Evolutionary conservation across 2,329 filamentous ascomycete species (phyloP).

Genomic region (Colletotrichum agaves): DNA sequence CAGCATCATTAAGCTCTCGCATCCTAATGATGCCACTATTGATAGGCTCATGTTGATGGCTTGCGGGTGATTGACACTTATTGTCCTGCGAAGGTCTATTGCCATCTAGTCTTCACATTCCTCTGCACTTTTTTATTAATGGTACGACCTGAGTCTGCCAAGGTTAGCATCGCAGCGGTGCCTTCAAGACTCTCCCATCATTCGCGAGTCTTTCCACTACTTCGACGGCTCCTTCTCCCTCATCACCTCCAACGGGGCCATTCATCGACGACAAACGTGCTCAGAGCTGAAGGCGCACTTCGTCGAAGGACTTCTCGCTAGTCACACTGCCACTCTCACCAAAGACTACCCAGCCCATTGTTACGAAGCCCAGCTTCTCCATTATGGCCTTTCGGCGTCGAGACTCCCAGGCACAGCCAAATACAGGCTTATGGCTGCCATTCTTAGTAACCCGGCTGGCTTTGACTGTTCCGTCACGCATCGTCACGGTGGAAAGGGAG

Average conservation of each 20-base stretch:
- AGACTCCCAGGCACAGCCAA: slow-evolving; percentile 57
- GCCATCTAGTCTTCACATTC: too few species aligned
- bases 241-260: background rate
- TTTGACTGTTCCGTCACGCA: background rate
- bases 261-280: slow-evolving; percentile 10
- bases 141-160: too few species aligned
- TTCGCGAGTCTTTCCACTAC: background rate
- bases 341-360: slow-evolving; percentile 67
- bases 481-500: background rate
- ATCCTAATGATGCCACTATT: too few species aligned
- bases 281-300: slow-evolving; percentile 58
- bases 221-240: background rate
- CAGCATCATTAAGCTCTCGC: too few species aligned
- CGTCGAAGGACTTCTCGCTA: slow-evolving; percentile 42
- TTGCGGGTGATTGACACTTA: too few species aligned
- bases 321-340: too few species aligned
- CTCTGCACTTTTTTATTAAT: too few species aligned
- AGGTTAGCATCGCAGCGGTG: background rate
- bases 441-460: background rate
- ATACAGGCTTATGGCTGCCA: background rate
- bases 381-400: slow-evolving; percentile 68
- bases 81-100: too few species aligned
- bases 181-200: background rate
- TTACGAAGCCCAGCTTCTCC: slow-evolving; percentile 71
- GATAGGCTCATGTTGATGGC: too few species aligned